Base-by-base conservation (phyloP, 805 yeast genomes). In the Ogataea ganodermae region DNA sequence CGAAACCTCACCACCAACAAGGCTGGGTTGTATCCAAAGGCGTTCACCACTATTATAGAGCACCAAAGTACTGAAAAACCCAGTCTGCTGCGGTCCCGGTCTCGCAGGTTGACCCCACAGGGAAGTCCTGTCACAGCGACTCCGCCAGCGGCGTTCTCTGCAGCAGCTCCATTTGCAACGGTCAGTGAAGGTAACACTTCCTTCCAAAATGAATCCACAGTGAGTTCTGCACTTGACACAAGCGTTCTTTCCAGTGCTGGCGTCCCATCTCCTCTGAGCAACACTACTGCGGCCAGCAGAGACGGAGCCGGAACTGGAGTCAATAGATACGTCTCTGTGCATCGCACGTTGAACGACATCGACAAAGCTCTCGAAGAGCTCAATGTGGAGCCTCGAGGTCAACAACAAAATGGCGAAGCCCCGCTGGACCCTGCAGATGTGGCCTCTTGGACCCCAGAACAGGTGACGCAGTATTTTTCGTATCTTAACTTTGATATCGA, bases 21-120 rank as follows among this genome's bases (percentile, higher is more conserved):
- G 44, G 92, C 89, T 10, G 99, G 99, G 0, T 71, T 92, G 35
- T 94, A 90, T 61, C 99, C 99, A 12, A 87, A 86, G 55, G 81
- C 89, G 3, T 92, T 92, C 66, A 91, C 97, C 1, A 84, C 49
- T 2, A 27, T 48, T 10, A 22, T 35, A 17, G 50, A 48, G 33
- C 53, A 51, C 10, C 46, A 48, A 5, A 28, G 20, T 16, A 36
- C 39, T 8, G 46, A 44, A 31, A 55, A 51, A 26, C 79, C 83
- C 1, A 49, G 76, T 1, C 57, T 81, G 8, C 62, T 79, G 60
- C 66, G 83, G 52, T 82, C 88, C 4, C 71, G 90, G 49, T 80
- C 87, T 2, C 76, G 89, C 61, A 68, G 81, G 52, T 17, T 61
- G 24, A 64, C 68, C 1, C 65, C 70, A 10, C 55, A 53, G 26